Evolutionary conservation across 257 asterid species (phyloP), one percentile per base, ranked within the genome.

Genomic region (Nemophila menziesii): DNA sequence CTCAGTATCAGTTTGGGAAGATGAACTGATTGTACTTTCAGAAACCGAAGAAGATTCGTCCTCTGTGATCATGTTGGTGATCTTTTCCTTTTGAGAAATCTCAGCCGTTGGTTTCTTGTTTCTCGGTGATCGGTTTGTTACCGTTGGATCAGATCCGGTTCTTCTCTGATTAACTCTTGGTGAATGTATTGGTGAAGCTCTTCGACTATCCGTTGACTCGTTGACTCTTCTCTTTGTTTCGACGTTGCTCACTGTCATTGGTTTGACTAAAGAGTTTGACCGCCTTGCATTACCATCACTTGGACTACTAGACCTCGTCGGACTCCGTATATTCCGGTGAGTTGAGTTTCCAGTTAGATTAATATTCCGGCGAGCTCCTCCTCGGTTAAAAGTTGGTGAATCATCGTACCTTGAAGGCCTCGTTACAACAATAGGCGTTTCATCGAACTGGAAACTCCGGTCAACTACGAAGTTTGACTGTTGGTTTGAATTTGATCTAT

Each of bases 11-110:
- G 79, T 73, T 24, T 63, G 75, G 14, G 70, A 72, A 19, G 90
- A 66, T 4, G 92, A 68, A 33, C 90, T 75, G 48, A 66, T 56
- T 17, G 89, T 80, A 59, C 93, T 80, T 38, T 73, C 92, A 26
- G 92, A 78, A 26, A 77, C 52, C 55, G 95, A 80, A 11, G 90
- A 84, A 39, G 93, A 70, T 42, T 78, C 94, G 39, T 85, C 94
- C 70, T 84, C 94, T 12, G 77, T 62, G 1, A 22, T 55, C 16
- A 51, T 51, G 43, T 56, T 58, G 0, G 73, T 51, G 63, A 49
- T 69, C 69, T 74, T 73, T 56, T 74, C 85, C 38, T 64, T 80
- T 41, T 60, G 72, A 58, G 58, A 54, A 51, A 56, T 55, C 51
- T 56, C 71, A 2, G 60, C 49, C 55, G 60, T 54, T 23, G 74